A percentile compares a stretch with the other conserved stretches of the same genome.
Evolutionary conservation across 768 basidiomycete genomes (phyloP).

Genomic region (Auriscalpium microsporum): DNA sequence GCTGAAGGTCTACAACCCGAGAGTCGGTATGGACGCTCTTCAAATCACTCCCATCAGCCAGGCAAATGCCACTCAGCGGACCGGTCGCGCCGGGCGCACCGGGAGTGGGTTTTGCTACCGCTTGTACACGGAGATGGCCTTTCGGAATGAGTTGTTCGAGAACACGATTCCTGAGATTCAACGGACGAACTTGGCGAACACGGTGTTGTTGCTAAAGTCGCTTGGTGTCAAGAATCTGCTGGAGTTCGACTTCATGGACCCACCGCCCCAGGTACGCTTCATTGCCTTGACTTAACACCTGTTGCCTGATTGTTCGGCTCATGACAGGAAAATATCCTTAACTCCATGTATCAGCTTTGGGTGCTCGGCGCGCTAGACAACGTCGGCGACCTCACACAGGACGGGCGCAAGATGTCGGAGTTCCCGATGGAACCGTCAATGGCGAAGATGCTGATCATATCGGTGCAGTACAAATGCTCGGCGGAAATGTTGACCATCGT

Average conservation of each 20-base stretch:
- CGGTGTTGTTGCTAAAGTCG: conserved; percentile 88
- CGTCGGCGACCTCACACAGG: conserved; percentile 87
- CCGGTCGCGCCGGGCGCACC: conserved; percentile 93
- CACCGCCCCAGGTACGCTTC: conserved; percentile 82
- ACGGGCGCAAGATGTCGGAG: conserved; percentile 95
- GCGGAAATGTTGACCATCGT: conserved; percentile 97
- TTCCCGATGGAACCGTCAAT: conserved; percentile 99
- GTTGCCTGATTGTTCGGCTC: background rate
- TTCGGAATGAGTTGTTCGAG: conserved; percentile 88
- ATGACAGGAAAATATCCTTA: conserved; percentile 83
- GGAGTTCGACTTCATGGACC: conserved; percentile 99
- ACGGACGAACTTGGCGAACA: conserved; percentile 95
- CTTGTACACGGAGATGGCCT: conserved; percentile 95
- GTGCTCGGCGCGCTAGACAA: conserved; percentile 97
- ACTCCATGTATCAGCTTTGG: conserved; percentile 99
- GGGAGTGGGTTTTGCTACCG: conserved; percentile 96
- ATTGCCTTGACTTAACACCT: background rate
- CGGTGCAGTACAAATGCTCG: conserved; percentile 89
- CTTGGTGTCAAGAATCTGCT: conserved; percentile 94
- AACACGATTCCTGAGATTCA: conserved; percentile 99
- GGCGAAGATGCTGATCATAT: conserved; percentile 97
- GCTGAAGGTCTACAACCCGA: conserved; percentile 97
- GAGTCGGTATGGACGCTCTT: conserved; percentile 98
- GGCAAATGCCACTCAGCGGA: conserved; percentile 94
- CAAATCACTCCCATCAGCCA: conserved; percentile 99